Base-by-base conservation (phyloP, 805 yeast species). In the Cyberlindnera japonica region DNA sequence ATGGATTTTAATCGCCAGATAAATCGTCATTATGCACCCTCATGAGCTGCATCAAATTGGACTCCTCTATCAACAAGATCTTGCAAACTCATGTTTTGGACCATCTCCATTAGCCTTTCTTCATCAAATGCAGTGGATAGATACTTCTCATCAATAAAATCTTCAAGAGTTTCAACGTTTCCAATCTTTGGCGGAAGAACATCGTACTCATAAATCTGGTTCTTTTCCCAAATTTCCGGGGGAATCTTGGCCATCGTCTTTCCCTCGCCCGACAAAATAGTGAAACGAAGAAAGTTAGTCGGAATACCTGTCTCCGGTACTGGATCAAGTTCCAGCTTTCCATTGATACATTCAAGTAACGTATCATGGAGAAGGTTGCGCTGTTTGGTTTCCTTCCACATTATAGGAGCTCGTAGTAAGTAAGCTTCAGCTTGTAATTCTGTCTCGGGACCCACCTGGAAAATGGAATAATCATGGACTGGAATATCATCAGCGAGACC, bases 161-260 rank as follows among this genome's bases (percentile, higher is more conserved):
- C 61, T 18, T 57, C 58, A 5, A 67, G 53, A 1, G 49, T 51
- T 47, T 67, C 71, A 12, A 63, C 50, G 17, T 65, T 55, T 47
- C 79, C 77, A 7, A 62, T 60, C 15, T 51, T 52, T 2, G 95
- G 93, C 2, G 95, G 90, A 17, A 84, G 57, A 3, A 82, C 73
- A 58, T 84, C 95, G 54, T 74, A 84, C 49, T 84, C 95, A 53
- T 67, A 77, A 13, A 79, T 69, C 40, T 81, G 82, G 40, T 79
- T 69, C 19, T 72, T 57, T 2, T 72, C 71, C 84, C 88, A 84
- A 18, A 82, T 68, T 3, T 61, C 50, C 19, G 68, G 53, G 1
- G 95, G 95, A 18, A 83, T 67, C 48, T 75, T 74, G 1, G 86
- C 85, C 83, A 84, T 78, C 1, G 81, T 71, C 30, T 77, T 72